Evolutionary conservation across 1,139 yeast species (phyloP), one percentile per base, ranked within the genome.

Genomic region (Nakaseomyces uthaithaninus): DNA sequence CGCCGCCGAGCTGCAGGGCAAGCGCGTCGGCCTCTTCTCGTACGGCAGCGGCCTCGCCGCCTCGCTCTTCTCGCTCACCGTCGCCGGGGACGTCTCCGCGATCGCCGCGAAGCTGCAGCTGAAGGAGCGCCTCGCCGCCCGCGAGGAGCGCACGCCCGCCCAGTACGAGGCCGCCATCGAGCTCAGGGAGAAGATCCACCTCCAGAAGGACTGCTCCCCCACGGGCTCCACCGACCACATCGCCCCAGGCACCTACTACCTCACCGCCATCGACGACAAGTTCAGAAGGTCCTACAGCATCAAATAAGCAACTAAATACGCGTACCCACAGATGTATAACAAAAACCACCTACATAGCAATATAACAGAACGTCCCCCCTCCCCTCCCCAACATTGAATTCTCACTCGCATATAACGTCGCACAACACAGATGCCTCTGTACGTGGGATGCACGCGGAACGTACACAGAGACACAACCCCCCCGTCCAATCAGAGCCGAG

Each of bases 21-120:
- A 89, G 72, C 80, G 96, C 65, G 71, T 93, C 57, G 94, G 95
- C 56, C 63, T 89, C 53, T 93, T 89, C 71, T 91, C 98, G 19
- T 93, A 93, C 66, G 99, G 99, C 51, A 91, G 98, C 22, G 99
- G 99, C 57, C 75, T 91, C 50, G 98, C 99, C 38, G 75, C 98
- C 18, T 78, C 95, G 36, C 71, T 93, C 66, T 83, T 77, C 68
- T 81, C 95, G 26, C 77, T 79, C 50, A 75, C 70, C 47, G 84
- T 93, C 48, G 75, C 72, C 53, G 95, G 94, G 46, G 98, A 91
- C 64, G 71, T 91, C 50, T 68, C 83, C 31, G 50, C 72, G 44
- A 81, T 93, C 53, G 75, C 76, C 53, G 66, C 75, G 54, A 72
- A 68, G 47, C 75, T 89, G 59, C 72, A 83, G 63, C 68, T 91